phyloP scores from a whole-genome alignment of 2,329 filamentous ascomycete genomes.

The Aspergillus latus region DNA sequence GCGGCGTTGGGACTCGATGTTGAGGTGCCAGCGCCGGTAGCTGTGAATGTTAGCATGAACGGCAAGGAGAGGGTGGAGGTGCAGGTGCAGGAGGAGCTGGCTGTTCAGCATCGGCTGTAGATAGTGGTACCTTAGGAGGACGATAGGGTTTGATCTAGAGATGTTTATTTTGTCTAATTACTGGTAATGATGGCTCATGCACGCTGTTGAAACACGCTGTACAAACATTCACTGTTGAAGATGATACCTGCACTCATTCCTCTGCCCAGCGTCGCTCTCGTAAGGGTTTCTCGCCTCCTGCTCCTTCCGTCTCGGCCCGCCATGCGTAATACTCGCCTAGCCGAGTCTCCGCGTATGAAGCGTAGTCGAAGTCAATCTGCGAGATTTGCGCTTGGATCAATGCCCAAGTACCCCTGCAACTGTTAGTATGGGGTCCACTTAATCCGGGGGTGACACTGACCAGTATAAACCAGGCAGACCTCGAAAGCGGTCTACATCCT shows the following conservation, averaged over 20 bases:
- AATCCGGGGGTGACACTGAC: slow-evolving; percentile 28
- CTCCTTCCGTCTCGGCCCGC: slow-evolving; percentile 72
- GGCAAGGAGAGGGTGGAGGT: neutral
- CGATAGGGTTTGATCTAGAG: neutral
- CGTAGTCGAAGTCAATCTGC: slow-evolving; percentile 96
- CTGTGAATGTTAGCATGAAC: neutral
- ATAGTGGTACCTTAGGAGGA: too few species aligned
- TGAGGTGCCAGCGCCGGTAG: neutral
- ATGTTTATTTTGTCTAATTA: neutral
- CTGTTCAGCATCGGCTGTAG: slow-evolving; percentile 23
- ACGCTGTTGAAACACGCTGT: slow-evolving; percentile 9
- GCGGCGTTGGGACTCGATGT: slow-evolving; percentile 15
- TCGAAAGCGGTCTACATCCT: slow-evolving; percentile 82
- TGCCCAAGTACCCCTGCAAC: slow-evolving; percentile 87
- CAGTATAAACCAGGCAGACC: slow-evolving; percentile 86
- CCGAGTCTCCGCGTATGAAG: slow-evolving; percentile 80
- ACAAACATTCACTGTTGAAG: slow-evolving; percentile 1
- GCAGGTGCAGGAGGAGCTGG: neutral
- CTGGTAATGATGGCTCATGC: neutral
- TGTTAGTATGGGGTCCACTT: neutral
- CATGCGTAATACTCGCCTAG: slow-evolving; percentile 92
- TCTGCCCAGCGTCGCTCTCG: slow-evolving; percentile 79
- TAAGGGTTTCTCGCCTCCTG: slow-evolving; percentile 64
- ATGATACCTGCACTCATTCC: slow-evolving; percentile 15
- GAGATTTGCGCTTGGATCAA: slow-evolving; percentile 93